Evolutionary conservation across 2,329 filamentous ascomycete genomes (phyloP), one percentile per base, ranked within the genome.

Genomic region (Botrytis squamosa): DNA sequence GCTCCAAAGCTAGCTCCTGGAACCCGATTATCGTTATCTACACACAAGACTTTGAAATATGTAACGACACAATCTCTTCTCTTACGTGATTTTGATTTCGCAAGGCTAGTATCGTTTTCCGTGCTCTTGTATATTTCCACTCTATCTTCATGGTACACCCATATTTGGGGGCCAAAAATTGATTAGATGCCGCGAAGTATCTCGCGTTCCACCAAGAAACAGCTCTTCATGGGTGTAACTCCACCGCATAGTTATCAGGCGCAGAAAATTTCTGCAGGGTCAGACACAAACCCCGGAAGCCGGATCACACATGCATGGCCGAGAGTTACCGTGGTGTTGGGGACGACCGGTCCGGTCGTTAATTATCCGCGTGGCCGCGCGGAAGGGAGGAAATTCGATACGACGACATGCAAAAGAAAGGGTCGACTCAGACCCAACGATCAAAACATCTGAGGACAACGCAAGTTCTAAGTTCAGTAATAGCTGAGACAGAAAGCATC

Each of bases 161-260:
- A 42, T 57, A 33, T 20, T 42, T 57, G 46, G 46, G 65, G 65
- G 36, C 65, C 33, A 55, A 40, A 49, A n/a, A 16, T 29, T 29
- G 46, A 55, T 57, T 18, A n/a, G 18, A 33, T 25, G 3, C 16
- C n/a, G 38, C 10, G n/a, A 18, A 33, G 22, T 16, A 20, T 44
- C n/a, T 55, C 36, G 20, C 8, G 52, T 44, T 57, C 16, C 10
- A 57, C 49, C 10, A 38, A 52, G 33, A 60, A 14, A 29, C 52
- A 66, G 14, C 59, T 65, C 14, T 18, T 63, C 25, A 71, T 64
- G n/a, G 25, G 29, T 52, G 59, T 42, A 42, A 71, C 44, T 71
- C 59, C 18, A 42, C 2, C 18, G 33, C 57, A 52, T 52, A 29
- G 10, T 65, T 49, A 38, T 29, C 25, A 59, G n/a, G 44, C 59